Evolutionary conservation across 1,284 basidiomycete genomes (phyloP), one percentile per base, ranked within the genome.

Genomic region (Puccinia coronata): DNA sequence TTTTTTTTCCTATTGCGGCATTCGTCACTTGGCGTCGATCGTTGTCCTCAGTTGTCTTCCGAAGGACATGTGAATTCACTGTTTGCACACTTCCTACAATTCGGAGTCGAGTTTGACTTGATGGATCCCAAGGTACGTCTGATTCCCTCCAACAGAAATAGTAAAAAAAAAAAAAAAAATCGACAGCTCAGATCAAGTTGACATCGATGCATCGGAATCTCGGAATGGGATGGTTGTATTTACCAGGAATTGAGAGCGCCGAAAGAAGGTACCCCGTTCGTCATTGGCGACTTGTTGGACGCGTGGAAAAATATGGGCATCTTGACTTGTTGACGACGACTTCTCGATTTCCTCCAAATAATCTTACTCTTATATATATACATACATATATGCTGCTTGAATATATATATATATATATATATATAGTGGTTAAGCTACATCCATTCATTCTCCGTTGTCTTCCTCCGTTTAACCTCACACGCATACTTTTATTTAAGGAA

Each of bases 71-170:
- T 80, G 11, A 80, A 80, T 55, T 80, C 79, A 12, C 49, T 80
- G 20, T 80, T 80, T 67, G 79, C 79, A 20, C 79, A 80, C 36
- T 80, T 80, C 57, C 73, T 80, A 49, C 79, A 80, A 73, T 80
- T 73, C 47, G 79, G 79, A 43, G 53, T 55, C 23, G 79, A 80
- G 61, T 80, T 80, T 53, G 79, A 80, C 34, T 55, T 80, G 16
- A 80, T 80, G 12, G 79, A 80, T 59, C 79, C 79, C 57, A 80
- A 73, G 43, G 79, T 80, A 51, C 36, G 53, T 28, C 28, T 69
- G 2, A 23, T 31, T 61, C 18, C 31, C 23, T 57, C 53, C 39
- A 20, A 23, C 1, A 5, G 20, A 49, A 34, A 49, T 9, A 51
- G 6, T 25, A 28, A 23, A 57, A 70, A 6, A 8, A 25, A 28